These are phyloP conservation scores for Capillidium rhysosporum DNA, from an alignment of 371 early-diverging fungal genomes.

Conservation along the genomic window DNA sequence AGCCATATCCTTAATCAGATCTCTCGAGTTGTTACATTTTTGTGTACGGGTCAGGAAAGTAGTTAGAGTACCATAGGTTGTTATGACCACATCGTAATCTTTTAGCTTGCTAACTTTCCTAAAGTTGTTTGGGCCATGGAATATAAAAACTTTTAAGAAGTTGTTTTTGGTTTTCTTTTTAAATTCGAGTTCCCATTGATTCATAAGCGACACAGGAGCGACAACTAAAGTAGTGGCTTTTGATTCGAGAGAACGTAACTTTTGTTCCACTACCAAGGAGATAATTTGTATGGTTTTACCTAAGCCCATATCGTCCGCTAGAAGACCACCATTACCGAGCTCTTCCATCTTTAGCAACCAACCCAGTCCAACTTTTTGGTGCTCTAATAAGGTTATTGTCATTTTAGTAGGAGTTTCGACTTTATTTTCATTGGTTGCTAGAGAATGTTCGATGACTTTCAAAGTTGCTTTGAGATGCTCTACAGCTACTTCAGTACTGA, in stretches of 20 bases:
- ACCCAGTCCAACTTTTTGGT: background rate
- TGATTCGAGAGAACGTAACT: too few species aligned
- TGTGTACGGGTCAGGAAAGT: conserved; percentile 15
- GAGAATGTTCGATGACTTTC: too few species aligned
- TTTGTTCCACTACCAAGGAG: conserved; percentile 28
- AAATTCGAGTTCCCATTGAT: conserved; percentile 47
- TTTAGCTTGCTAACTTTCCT: conserved; percentile 18
- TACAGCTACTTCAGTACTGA: too few species aligned
- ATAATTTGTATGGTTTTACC: conserved; percentile 83
- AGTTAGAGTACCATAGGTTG: conserved; percentile 43
- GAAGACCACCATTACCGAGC: conserved; percentile 42
- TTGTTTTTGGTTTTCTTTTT: conserved; percentile 21
- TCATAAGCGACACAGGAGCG: conserved; percentile 35
- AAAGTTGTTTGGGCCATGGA: conserved; percentile 29
- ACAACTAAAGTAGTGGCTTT: conserved; percentile 32
- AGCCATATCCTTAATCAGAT: background rate
- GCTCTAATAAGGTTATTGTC: background rate
- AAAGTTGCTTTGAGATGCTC: too few species aligned
- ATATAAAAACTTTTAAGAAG: conserved; percentile 24
- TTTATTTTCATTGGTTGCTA: too few species aligned
- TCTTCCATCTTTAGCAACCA: conserved; percentile 2
- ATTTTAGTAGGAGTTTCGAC: background rate
- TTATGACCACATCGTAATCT: conserved; percentile 45
- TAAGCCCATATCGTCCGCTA: conserved; percentile 77
- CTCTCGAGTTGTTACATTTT: conserved; percentile 1